These are phyloP conservation scores for Rhodotorula graminis DNA, from an alignment of 768 basidiomycete species.

Conservation along the genomic window DNA sequence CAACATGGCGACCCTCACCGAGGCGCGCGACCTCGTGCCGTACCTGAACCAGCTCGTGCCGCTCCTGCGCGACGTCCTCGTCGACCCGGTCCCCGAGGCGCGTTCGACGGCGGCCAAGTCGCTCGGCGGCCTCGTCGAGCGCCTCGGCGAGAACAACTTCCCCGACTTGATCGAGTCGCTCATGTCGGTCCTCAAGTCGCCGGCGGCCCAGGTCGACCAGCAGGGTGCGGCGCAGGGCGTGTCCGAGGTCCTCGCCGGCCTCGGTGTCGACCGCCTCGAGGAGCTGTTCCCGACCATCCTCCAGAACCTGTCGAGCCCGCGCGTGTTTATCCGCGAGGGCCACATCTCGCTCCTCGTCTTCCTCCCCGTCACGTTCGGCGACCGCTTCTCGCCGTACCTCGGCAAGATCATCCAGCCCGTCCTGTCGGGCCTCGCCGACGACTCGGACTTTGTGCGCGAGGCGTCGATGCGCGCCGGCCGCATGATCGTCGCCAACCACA, in stretches of 20 bases:
- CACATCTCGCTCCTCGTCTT: slow-evolving; percentile 97
- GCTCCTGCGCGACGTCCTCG: slow-evolving; percentile 81
- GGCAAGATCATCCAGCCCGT: slow-evolving; percentile 92
- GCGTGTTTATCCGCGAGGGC: slow-evolving; percentile 88
- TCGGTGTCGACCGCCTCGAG: slow-evolving; percentile 97
- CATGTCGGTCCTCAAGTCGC: slow-evolving; percentile 79
- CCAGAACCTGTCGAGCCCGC: slow-evolving; percentile 78
- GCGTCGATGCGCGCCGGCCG: slow-evolving; percentile 98
- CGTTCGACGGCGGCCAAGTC: slow-evolving; percentile 96
- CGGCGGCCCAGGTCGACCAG: slow-evolving; percentile 89
- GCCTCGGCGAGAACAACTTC: slow-evolving; percentile 89
- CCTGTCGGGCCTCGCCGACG: slow-evolving; percentile 80
- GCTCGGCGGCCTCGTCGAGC: slow-evolving; percentile 90
- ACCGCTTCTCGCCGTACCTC: slow-evolving; percentile 91
- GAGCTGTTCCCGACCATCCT: slow-evolving; percentile 90
- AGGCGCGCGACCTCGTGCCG: slow-evolving; percentile 86
- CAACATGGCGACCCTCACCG: slow-evolving; percentile 85
- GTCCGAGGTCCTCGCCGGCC: slow-evolving; percentile 85
- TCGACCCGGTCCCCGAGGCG: slow-evolving; percentile 96
- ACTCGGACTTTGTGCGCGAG: slow-evolving; percentile 91
- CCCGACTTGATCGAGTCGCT: slow-evolving; percentile 90
- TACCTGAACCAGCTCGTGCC: slow-evolving; percentile 86
- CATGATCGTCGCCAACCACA: slow-evolving; percentile 95
- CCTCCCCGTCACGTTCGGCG: slow-evolving; percentile 90
- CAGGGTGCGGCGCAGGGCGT: slow-evolving; percentile 98